Evolutionary conservation across 768 basidiomycete species (phyloP).

Genomic region (Phallus indusiatus): DNA sequence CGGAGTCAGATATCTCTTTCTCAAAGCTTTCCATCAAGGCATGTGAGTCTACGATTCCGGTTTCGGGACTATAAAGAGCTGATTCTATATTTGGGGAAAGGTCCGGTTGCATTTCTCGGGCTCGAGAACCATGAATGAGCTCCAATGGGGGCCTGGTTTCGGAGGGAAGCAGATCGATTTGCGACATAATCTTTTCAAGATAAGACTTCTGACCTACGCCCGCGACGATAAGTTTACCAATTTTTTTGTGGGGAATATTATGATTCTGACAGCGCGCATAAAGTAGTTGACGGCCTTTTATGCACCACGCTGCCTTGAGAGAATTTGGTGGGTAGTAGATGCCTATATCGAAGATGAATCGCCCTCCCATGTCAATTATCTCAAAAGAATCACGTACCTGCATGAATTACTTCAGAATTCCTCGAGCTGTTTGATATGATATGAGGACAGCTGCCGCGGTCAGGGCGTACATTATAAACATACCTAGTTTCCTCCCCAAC

Average conservation of each 20-base stretch:
- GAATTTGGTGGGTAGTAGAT: conserved; percentile 79
- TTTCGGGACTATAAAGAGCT: conserved; percentile 76
- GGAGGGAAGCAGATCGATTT: conserved; percentile 12
- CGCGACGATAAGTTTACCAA: conserved; percentile 89
- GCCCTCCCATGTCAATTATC: conserved; percentile 6
- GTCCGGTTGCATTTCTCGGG: conserved; percentile 71
- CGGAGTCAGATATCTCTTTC: conserved; percentile 65
- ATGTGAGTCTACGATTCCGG: conserved; percentile 89
- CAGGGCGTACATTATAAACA: conserved; percentile 8
- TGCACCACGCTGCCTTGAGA: conserved; percentile 76
- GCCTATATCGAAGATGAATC: conserved; percentile 33
- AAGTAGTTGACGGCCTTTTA: conserved; percentile 77
- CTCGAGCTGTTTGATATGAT: conserved; percentile 52
- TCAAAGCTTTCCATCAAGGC: conserved; percentile 75
- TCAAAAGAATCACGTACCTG: conserved; percentile 39
- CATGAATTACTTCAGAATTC: conserved; percentile 93
- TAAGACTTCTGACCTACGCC: conserved; percentile 56
- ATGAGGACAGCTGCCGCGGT: neutral
- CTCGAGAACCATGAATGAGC: conserved; percentile 59
- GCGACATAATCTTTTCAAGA: conserved; percentile 33
- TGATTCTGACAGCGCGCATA: conserved; percentile 63
- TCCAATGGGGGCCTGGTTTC: conserved; percentile 46
- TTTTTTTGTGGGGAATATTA: conserved; percentile 58
- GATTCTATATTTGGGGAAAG: conserved; percentile 59
- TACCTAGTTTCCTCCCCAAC: conserved; percentile 86